Base-by-base conservation (phyloP, 192 early-diverging fungal genomes). In the Geranomyces michiganensis region DNA sequence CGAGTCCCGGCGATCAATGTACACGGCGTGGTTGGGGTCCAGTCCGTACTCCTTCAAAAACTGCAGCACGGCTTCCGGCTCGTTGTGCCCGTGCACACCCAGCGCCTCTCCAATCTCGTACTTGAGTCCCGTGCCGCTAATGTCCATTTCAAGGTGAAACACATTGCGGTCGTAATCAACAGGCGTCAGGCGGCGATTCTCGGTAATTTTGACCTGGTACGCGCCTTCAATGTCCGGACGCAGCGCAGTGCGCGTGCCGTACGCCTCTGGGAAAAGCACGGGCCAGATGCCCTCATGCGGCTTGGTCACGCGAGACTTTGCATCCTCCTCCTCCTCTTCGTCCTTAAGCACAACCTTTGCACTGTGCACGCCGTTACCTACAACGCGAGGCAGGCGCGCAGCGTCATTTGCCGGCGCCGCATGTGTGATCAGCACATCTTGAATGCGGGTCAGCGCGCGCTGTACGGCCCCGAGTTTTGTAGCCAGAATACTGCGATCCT, bases 91-190 rank as follows among this genome's bases (percentile, higher is more conserved):
- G 72, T 92, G 90, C 1, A 98, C 94, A 72, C 94, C 96, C 22
- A 98, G 84, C 33, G 96, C 96, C 72, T 96, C 94, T 47, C 96
- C 94, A 29, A 98, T 86, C 53, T 94, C 91, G 76, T 98, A 98
- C 61, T 88, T 91, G 66, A 98, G 79, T 44, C 84, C 89, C 6
- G 91, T 91, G 56, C 79, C 81, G 45, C 82, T 83, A 26, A 90
- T 93, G 72, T 96, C 96, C 72, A 98, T 93, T 78, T 98, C 96
- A 43, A 98, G 85, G 78, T 98, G 96, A 89, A 98, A 94, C 15
- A 98, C 92, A 74, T 96, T 95, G 70, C 96, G 93, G 71, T 98
- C 96, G 80, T 98, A 98, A 41, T 79, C 75, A 6, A 76, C 74
- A 7, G 96, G 94, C 8, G 96, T 98, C 64, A 98, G 82, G n/a